Percentiles rank a stretch among this genome's conserved stretches.
These are phyloP conservation scores for Kwoniella heveanensis DNA, from an alignment of 768 basidiomycete species.

Conservation along the genomic window DNA sequence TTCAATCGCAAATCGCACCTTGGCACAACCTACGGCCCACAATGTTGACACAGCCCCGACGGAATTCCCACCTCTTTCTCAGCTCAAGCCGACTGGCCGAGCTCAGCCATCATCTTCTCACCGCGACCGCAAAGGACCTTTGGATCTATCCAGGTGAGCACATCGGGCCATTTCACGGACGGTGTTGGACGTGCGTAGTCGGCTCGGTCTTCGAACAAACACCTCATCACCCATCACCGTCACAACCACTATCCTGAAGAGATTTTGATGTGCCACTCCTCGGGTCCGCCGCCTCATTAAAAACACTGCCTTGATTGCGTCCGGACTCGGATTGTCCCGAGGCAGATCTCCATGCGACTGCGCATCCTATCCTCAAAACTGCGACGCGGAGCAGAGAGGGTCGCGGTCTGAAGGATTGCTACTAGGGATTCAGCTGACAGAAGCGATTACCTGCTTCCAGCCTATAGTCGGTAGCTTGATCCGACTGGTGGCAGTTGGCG, in stretches of 20 bases:
- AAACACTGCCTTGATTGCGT: constrained; percentile 1
- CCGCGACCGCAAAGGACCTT: not conserved
- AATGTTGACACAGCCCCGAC: constrained; percentile 2
- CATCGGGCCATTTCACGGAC: not conserved
- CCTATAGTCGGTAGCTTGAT: too few species aligned
- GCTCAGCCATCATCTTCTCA: not conserved
- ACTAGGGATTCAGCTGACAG: too few species aligned
- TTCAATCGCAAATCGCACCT: not conserved
- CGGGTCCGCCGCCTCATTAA: not conserved
- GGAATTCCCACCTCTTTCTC: not conserved
- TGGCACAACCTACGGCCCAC: too few species aligned
- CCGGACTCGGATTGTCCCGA: not conserved
- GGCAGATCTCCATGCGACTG: not conserved
- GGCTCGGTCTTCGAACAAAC: not conserved
- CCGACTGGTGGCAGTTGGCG: too few species aligned
- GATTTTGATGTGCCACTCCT: constrained; percentile 1
- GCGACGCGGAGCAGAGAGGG: too few species aligned
- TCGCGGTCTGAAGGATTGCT: too few species aligned
- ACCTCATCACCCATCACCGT: not conserved
- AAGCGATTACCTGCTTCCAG: too few species aligned
- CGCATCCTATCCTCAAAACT: too few species aligned
- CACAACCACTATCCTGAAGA: not conserved
- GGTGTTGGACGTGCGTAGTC: not conserved
- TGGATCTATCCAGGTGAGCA: constrained; percentile 8
- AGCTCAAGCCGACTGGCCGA: not conserved